Conservation (phyloP, 2,329 filamentous ascomycete genomes). For the Botrytis deweyae region DNA sequence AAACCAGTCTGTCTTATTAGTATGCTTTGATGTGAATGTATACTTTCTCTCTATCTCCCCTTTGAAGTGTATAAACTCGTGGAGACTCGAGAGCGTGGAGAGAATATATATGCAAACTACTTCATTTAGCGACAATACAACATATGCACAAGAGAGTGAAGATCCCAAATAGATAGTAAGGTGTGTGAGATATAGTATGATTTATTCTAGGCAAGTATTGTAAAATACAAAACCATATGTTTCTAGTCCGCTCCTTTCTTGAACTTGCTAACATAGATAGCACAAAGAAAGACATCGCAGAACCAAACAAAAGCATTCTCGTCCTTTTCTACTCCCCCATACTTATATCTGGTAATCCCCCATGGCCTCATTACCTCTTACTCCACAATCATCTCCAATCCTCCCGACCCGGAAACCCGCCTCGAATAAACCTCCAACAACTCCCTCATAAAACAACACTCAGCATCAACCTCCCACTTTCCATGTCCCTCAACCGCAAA, state of each 20-base stretch:
- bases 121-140: neutral
- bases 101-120: neutral
- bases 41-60: neutral
- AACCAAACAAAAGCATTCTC: neutral
- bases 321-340: neutral
- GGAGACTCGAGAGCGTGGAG: no score
- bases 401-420: neutral
- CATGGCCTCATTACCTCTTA: neutral
- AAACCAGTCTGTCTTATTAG: neutral
- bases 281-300: neutral
- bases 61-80: neutral
- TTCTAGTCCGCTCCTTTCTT: neutral
- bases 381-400: neutral
- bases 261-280: neutral
- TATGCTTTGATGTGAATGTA: neutral
- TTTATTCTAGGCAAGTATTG: neutral
- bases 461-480: neutral
- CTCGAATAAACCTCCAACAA: neutral
- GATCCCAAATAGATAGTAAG: neutral
- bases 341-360: neutral
- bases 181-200: neutral
- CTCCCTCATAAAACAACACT: neutral
- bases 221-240: rapidly evolving
- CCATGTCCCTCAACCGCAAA: neutral
- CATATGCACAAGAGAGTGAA: neutral